phyloP scores from a whole-genome alignment of 1,284 basidiomycete genomes.

The Schizophyllum amplum region DNA sequence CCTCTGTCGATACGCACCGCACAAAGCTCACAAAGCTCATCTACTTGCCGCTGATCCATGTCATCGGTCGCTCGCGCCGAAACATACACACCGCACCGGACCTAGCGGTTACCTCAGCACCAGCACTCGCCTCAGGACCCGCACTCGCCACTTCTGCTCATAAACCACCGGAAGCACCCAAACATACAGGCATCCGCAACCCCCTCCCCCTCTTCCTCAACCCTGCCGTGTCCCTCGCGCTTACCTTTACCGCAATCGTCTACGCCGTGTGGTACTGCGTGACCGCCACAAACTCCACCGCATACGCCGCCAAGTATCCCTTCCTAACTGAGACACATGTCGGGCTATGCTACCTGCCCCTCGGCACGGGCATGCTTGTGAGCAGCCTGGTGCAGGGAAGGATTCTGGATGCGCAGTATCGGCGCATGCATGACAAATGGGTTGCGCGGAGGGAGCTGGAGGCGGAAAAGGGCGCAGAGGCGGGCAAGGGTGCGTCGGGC shows the following conservation, averaged over 20 bases:
- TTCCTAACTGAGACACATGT: slow-evolving; percentile 52
- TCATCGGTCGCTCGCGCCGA: no score
- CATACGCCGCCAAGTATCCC: no score
- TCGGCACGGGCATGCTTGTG: slow-evolving; percentile 51
- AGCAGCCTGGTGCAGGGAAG: slow-evolving; percentile 42
- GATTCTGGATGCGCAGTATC: slow-evolving; percentile 51
- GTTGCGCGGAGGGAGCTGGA: slow-evolving; percentile 7
- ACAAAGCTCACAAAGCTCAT: slow-evolving; percentile 40
- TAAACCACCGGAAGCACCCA: not conserved
- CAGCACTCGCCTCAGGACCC: no score
- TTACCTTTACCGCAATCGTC: no score
- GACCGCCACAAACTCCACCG: no score
- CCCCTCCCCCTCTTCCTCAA: no score
- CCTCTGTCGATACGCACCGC: slow-evolving; percentile 47
- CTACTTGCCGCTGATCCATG: slow-evolving; percentile 40
- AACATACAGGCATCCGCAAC: no score
- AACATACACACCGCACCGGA: slow-evolving; percentile 3
- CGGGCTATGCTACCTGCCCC: slow-evolving; percentile 63
- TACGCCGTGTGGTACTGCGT: no score
- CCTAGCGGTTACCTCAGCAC: slow-evolving; percentile 3
- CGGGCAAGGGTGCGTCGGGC: no score
- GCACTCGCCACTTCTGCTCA: no score
- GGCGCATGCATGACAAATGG: slow-evolving; percentile 8
- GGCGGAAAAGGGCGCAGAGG: slow-evolving; percentile 23
- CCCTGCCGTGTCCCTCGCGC: no score